Percentiles rank a stretch among this genome's conserved stretches.
These are phyloP conservation scores for Hypsizygus ulmarius DNA, from an alignment of 1,284 basidiomycete species.

Conservation along the genomic window DNA sequence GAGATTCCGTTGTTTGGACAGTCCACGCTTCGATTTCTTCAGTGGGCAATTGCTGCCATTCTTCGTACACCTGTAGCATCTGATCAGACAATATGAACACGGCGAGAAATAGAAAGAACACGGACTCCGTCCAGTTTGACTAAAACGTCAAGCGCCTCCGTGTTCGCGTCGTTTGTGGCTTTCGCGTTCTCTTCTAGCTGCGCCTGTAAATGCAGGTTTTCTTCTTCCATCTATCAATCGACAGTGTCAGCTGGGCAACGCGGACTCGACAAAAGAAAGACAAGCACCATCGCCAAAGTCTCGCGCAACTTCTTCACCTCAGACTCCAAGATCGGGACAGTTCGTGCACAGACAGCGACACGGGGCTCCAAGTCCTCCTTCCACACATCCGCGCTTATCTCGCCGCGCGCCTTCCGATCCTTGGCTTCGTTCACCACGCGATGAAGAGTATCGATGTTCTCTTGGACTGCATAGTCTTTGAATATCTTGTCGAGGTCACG, in stretches of 20 bases:
- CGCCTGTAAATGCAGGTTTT: conserved; percentile 47
- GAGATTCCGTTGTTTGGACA: conserved; percentile 53
- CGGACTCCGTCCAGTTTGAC: conserved; percentile 56
- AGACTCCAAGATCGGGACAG: conserved; percentile 54
- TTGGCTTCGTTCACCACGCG: conserved; percentile 66
- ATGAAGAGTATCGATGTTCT: conserved; percentile 68
- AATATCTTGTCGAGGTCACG: conserved; percentile 57
- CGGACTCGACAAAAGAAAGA: background rate
- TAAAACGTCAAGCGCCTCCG: conserved; percentile 43
- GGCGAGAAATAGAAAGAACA: conserved; percentile 2
- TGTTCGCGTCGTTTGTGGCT: conserved; percentile 46
- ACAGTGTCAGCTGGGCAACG: background rate
- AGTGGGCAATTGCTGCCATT: conserved; percentile 55
- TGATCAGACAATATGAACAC: conserved; percentile 5
- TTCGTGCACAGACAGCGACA: conserved; percentile 58
- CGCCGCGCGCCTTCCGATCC: conserved; percentile 52
- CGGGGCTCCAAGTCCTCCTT: conserved; percentile 56
- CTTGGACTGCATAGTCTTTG: conserved; percentile 59
- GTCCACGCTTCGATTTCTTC: conserved; percentile 66
- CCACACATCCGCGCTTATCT: conserved; percentile 57
- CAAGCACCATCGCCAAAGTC: conserved; percentile 47
- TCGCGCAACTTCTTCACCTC: conserved; percentile 52
- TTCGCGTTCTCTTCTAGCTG: conserved; percentile 48
- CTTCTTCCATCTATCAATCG: conserved; percentile 47
- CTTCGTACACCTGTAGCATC: conserved; percentile 44